These are phyloP conservation scores for Termitomyces sp. DNA, from an alignment of 768 basidiomycete genomes.

Conservation along the genomic window DNA sequence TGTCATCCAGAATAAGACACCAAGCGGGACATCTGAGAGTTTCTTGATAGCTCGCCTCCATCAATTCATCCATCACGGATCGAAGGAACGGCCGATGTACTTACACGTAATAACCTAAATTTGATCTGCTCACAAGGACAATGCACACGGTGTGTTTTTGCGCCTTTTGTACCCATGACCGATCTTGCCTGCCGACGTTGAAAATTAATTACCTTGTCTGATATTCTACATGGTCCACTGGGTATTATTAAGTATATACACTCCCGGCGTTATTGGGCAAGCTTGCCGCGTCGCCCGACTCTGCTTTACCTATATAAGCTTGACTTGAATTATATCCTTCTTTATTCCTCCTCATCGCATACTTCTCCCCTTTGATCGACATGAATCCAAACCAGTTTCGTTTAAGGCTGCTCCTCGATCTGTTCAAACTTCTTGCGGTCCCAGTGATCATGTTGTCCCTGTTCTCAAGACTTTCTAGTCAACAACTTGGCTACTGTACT, in stretches of 20 bases:
- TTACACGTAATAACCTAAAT: background rate
- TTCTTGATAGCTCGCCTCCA: background rate
- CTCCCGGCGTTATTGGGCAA: constrained; percentile 1
- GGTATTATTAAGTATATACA: background rate
- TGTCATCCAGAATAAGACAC: background rate
- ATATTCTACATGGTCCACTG: constrained; percentile 9
- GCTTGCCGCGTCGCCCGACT: background rate
- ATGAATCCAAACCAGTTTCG: constrained; percentile 46
- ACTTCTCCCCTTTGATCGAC: background rate
- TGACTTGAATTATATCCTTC: background rate
- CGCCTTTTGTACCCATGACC: constrained; percentile 2
- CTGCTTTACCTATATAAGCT: background rate
- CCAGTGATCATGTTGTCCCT: constrained; percentile 34
- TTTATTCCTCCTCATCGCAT: background rate
- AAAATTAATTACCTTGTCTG: constrained; percentile 3
- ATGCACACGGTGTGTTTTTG: no score
- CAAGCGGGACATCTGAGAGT: background rate
- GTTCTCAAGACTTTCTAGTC: constrained; percentile 20
- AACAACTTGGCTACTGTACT: constrained; percentile 28
- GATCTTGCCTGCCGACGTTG: constrained; percentile 5
- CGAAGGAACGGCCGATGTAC: constrained; percentile 14
- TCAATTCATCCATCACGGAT: constrained; percentile 6
- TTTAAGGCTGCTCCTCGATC: constrained; percentile 41
- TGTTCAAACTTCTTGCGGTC: constrained; percentile 32
- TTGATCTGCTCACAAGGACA: no score